Percentiles rank a stretch among this genome's conserved stretches.
Evolutionary conservation across 768 basidiomycete species (phyloP).

Genomic region (Ramaria rubella): DNA sequence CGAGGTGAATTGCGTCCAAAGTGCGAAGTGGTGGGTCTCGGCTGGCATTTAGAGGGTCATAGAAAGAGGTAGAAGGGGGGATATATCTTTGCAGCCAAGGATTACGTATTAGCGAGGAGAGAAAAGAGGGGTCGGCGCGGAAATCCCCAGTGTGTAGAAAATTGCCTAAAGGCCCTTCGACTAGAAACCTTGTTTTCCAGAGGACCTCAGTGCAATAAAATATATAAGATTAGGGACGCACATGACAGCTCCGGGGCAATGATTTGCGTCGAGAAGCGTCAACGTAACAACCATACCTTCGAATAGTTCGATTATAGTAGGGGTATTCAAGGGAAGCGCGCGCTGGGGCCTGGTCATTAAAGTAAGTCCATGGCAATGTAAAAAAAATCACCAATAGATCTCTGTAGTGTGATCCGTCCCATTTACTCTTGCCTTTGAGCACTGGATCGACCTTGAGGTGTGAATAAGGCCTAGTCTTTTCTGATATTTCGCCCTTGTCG

Average conservation of each 20-base stretch:
- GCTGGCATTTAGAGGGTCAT: slow-evolving; percentile 17
- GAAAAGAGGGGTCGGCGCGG: slow-evolving; percentile 77
- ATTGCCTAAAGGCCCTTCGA: slow-evolving; percentile 62
- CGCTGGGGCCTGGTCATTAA: slow-evolving; percentile 32
- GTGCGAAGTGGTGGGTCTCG: slow-evolving; percentile 20
- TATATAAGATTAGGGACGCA: slow-evolving; percentile 28
- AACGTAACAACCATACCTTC: slow-evolving; percentile 55
- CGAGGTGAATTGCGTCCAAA: slow-evolving; percentile 75
- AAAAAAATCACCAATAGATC: slow-evolving; percentile 56
- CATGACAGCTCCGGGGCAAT: slow-evolving; percentile 94
- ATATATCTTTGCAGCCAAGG: slow-evolving; percentile 71
- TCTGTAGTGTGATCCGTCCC: slow-evolving; percentile 46
- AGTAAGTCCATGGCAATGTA: neutral
- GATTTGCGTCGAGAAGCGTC: slow-evolving; percentile 85
- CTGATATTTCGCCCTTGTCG: slow-evolving; percentile 43
- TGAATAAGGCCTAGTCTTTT: slow-evolving; percentile 51
- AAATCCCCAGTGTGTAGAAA: slow-evolving; percentile 93
- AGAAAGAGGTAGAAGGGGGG: slow-evolving; percentile 21
- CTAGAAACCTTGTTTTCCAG: slow-evolving; percentile 60
- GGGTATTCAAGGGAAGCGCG: slow-evolving; percentile 53
- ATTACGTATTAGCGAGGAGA: slow-evolving; percentile 61
- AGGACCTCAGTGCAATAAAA: neutral
- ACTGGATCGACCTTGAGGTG: slow-evolving; percentile 59
- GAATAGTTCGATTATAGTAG: slow-evolving; percentile 54
- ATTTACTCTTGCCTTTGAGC: slow-evolving; percentile 39